Percentiles rank a stretch among this genome's conserved stretches.
Conservation (phyloP, 176 grass and related monocot species). For the Phyllostachys edulis region DNA sequence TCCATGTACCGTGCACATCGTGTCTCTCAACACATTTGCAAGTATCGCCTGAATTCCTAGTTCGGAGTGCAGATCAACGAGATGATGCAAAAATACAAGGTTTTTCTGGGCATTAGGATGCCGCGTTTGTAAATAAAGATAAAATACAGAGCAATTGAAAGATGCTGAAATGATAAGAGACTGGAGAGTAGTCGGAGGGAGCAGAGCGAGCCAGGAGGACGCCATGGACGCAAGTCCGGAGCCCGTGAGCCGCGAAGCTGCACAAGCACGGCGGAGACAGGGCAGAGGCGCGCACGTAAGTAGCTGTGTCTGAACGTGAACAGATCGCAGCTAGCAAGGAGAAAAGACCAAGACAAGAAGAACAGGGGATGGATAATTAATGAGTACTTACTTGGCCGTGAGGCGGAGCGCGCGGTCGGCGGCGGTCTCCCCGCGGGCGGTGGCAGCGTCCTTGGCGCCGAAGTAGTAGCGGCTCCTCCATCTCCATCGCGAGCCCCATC, state of each 20-base stretch:
- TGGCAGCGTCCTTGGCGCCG: constrained; percentile 39
- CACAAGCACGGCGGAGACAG: not conserved
- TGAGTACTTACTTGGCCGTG: constrained; percentile 34
- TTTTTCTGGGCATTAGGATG: too few species aligned
- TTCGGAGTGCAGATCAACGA: not conserved
- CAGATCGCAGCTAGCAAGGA: not conserved
- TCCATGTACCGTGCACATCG: not conserved
- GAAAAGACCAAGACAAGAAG: not conserved
- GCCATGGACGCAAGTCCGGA: constrained; percentile 60
- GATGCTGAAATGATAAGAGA: too few species aligned
- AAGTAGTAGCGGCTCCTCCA: constrained; percentile 48
- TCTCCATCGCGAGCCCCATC: constrained; percentile 35
- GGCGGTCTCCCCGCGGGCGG: constrained; percentile 32
- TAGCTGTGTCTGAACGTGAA: not conserved
- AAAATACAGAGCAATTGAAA: not conserved
- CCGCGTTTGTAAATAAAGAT: too few species aligned
- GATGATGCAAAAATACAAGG: too few species aligned
- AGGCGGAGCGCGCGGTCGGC: constrained; percentile 41
- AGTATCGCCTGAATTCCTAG: not conserved
- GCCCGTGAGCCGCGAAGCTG: constrained; percentile 55
- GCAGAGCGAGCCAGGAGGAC: constrained; percentile 39
- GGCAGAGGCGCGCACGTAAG: not conserved
- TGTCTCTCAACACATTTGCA: too few species aligned
- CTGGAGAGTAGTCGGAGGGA: not conserved
- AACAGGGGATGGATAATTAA: not conserved